These are phyloP conservation scores for Chlamydomonas incerta DNA, from an alignment of 139 green algal genomes.

Conservation along the genomic window DNA sequence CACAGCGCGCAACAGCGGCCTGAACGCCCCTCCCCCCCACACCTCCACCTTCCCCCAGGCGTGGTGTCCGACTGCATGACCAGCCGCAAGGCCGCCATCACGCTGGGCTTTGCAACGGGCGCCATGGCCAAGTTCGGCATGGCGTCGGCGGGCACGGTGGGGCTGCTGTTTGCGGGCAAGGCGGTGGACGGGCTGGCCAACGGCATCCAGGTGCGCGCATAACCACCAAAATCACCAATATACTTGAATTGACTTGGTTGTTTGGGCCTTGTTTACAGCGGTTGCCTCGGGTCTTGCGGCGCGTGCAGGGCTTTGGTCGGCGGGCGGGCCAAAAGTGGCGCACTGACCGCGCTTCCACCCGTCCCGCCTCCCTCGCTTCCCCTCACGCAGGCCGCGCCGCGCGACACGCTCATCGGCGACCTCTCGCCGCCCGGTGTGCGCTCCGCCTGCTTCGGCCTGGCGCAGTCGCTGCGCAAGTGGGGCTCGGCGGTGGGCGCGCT, in stretches of 20 bases:
- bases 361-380: slow-evolving; percentile 31
- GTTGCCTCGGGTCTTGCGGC: too few relatives aligned
- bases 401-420: slow-evolving; percentile 71
- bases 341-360: too few relatives aligned
- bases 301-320: too few relatives aligned
- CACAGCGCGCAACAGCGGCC: too few relatives aligned
- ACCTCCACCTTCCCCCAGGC: neutral
- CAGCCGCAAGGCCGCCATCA: slow-evolving; percentile 69
- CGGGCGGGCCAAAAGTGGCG: too few relatives aligned
- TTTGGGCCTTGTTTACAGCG: too few relatives aligned
- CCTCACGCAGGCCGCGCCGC: slow-evolving; percentile 66
- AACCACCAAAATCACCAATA: too few relatives aligned
- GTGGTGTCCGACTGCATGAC: slow-evolving; percentile 65
- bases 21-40: neutral
- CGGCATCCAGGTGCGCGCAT: slow-evolving; percentile 69
- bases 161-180: slow-evolving; percentile 68
- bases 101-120: slow-evolving; percentile 65
- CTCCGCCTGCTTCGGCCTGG: slow-evolving; percentile 73
- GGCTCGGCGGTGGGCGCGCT: slow-evolving; percentile 64
- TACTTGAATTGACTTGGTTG: too few relatives aligned
- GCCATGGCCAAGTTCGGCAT: slow-evolving; percentile 70
- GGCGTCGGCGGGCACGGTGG: too few relatives aligned
- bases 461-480: slow-evolving; percentile 72
- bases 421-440: slow-evolving; percentile 52
- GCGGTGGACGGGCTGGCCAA: slow-evolving; percentile 71